These are phyloP conservation scores for Arthroderma sp. DNA, from an alignment of 2,329 filamentous ascomycete genomes.

Conservation along the genomic window DNA sequence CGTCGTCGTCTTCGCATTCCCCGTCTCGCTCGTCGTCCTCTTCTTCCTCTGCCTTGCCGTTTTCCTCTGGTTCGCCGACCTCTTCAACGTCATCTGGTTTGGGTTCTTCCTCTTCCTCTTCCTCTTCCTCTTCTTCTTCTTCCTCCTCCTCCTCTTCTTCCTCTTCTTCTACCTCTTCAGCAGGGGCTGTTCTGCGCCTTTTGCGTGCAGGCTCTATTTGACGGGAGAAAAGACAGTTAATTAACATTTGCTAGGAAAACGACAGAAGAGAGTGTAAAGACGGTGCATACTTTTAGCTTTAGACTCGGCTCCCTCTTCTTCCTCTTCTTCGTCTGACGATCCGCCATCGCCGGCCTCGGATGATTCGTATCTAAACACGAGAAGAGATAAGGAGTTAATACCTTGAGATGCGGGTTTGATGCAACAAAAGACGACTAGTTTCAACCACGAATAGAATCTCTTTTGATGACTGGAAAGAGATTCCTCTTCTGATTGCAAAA, in stretches of 20 bases:
- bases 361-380: no score
- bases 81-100: slow-evolving; percentile 16
- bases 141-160: slow-evolving; percentile 14
- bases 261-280: neutral
- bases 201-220: neutral
- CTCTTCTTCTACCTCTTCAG: slow-evolving; percentile 16
- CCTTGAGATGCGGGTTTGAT: no score
- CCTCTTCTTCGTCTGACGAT: no score
- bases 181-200: slow-evolving; percentile 2
- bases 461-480: neutral
- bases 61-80: slow-evolving; percentile 15
- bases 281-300: neutral
- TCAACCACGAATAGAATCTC: no score
- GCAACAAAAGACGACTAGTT: no score
- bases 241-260: neutral
- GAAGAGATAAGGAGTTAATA: no score
- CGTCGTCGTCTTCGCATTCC: slow-evolving; percentile 18
- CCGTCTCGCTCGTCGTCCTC: slow-evolving; percentile 14
- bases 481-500: neutral
- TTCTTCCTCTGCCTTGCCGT: slow-evolving; percentile 16
- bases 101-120: slow-evolving; percentile 18
- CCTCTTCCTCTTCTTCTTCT: slow-evolving; percentile 14
- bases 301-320: no score
- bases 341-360: no score
- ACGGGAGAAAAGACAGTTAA: neutral